Conservation (phyloP, 257 asterid species). For the Solanum boliviense region DNA sequence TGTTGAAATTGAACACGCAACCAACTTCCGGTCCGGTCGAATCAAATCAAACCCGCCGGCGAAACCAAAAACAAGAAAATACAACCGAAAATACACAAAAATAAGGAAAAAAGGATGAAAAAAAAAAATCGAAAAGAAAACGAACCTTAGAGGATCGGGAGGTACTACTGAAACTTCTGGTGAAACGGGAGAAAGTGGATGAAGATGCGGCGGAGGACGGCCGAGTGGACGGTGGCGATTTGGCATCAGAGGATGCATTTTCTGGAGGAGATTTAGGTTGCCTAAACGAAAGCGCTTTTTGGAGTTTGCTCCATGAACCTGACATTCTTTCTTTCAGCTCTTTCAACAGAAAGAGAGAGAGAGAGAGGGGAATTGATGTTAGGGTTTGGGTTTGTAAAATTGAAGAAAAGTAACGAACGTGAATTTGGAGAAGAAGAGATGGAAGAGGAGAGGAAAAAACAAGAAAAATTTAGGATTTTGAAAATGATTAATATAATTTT, state of each 20-base stretch:
- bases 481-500: neutral
- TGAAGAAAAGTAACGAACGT: neutral
- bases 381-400: neutral
- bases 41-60: neutral
- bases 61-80: neutral
- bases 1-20: neutral
- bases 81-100: neutral
- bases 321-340: slow-evolving; percentile 7
- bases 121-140: neutral
- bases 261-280: neutral
- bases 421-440: neutral
- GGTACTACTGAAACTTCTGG: slow-evolving; percentile 9
- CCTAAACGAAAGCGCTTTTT: slow-evolving; percentile 14
- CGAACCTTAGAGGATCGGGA: slow-evolving; percentile 14
- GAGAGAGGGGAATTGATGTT: neutral
- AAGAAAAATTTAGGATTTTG: neutral
- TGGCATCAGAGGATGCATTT: neutral
- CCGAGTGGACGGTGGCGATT: slow-evolving; percentile 2
- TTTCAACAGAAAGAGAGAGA: neutral
- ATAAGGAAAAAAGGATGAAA: neutral
- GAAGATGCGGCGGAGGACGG: neutral
- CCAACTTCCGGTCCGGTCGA: neutral
- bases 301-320: slow-evolving; percentile 21
- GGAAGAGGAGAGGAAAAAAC: neutral
- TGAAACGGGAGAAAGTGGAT: slow-evolving; percentile 9